Percentiles rank a stretch among this genome's conserved stretches.
phyloP scores from a whole-genome alignment of 23 red algal species.

The Gracilaria caudata region DNA sequence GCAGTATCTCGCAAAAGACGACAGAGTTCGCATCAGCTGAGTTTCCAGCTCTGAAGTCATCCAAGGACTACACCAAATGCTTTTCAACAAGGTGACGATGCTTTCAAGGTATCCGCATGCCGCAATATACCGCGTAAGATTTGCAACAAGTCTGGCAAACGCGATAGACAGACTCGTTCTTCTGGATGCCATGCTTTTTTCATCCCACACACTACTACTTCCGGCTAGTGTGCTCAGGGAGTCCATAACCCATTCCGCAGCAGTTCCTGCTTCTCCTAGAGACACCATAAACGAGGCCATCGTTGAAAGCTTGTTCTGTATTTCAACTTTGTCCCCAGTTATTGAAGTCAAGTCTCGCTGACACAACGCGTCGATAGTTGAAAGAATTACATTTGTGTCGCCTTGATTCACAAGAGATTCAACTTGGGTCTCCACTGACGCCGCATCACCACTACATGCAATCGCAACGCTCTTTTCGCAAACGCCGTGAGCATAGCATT shows the following conservation, averaged over 20 bases:
- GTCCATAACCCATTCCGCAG: conserved; percentile 53
- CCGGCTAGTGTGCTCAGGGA: conserved; percentile 1
- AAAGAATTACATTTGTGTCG: conserved; percentile 23
- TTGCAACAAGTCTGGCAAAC: conserved; percentile 27
- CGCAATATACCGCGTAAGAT: conserved; percentile 48
- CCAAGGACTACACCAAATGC: conserved; percentile 31
- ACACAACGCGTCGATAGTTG: conserved; percentile 45
- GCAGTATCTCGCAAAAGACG: conserved; percentile 30
- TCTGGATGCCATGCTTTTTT: background rate
- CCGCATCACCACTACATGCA: conserved; percentile 18
- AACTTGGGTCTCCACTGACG: conserved; percentile 4
- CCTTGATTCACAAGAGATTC: background rate
- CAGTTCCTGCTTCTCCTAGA: conserved; percentile 27
- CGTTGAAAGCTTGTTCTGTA: conserved; percentile 5
- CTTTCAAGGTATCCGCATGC: conserved; percentile 49
- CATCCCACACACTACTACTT: conserved; percentile 3
- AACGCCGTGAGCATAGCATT: background rate
- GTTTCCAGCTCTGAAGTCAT: background rate
- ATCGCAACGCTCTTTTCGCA: conserved; percentile 24
- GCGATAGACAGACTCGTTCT: background rate
- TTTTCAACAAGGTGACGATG: conserved; percentile 32
- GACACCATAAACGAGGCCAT: conserved; percentile 48
- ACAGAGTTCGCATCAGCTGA: conserved; percentile 21
- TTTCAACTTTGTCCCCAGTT: background rate
- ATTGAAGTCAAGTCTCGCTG: background rate